Percentiles rank a stretch among this genome's conserved stretches.
Conservation (phyloP, 1,284 basidiomycete genomes). For the Clitocybe nebularis region DNA sequence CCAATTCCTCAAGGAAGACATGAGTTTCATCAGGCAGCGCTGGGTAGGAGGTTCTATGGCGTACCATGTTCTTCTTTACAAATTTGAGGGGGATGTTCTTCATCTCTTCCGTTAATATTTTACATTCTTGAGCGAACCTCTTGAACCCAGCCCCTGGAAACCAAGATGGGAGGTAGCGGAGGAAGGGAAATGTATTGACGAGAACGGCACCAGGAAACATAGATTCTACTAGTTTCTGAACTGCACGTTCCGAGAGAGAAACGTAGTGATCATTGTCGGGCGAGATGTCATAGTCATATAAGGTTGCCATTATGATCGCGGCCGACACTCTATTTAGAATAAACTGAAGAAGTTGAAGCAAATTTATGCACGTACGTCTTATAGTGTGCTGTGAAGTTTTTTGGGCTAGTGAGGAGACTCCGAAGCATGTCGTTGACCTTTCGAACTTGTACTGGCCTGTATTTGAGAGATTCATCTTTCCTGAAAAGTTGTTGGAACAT, state of each 20-base stretch:
- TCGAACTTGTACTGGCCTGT: slow-evolving; percentile 1
- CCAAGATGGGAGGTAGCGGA: background rate
- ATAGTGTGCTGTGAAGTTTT: slow-evolving; percentile 23
- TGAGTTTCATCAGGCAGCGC: background rate
- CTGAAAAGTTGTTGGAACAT: slow-evolving; percentile 27
- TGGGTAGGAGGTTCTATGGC: no score
- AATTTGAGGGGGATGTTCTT: slow-evolving; percentile 9
- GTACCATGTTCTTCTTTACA: slow-evolving; percentile 15
- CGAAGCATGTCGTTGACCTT: slow-evolving; percentile 30
- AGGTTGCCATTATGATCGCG: background rate
- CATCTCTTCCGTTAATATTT: slow-evolving; percentile 11
- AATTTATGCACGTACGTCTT: background rate
- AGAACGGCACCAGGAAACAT: background rate
- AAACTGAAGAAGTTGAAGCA: background rate
- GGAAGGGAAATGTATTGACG: background rate
- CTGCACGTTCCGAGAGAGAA: slow-evolving; percentile 11
- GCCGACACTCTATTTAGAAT: background rate
- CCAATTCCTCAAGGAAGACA: background rate
- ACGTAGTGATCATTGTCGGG: slow-evolving; percentile 15
- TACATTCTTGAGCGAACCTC: slow-evolving; percentile 1
- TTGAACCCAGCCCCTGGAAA: background rate
- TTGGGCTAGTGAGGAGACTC: slow-evolving; percentile 25
- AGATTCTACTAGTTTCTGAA: slow-evolving; percentile 8
- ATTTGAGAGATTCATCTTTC: background rate
- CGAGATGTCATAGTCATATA: background rate